Base-by-base conservation (phyloP, 306 rosid genomes). In the Casuarina equisetifolia region DNA sequence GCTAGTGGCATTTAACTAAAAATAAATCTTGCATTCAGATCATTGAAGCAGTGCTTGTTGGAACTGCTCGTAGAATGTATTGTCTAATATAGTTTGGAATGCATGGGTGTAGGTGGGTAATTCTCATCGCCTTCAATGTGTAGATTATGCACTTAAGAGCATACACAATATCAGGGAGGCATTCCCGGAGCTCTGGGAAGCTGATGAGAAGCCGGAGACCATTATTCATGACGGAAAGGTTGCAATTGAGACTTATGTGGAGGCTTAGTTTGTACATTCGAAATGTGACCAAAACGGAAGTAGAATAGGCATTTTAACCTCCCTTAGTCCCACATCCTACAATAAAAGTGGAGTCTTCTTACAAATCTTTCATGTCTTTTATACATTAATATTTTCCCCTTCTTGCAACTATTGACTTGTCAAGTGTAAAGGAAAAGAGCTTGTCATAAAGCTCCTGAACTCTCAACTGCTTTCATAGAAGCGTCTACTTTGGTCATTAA, bases 121-220 rank as follows among this genome's bases (percentile, higher is more conserved):
- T 71, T 87, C 95, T 0, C 81, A 79, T 62, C 85, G 91, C 45
- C 58, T 50, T 5, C 50, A 53, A 2, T 93, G 89, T 12, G 85
- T 84, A 73, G 98, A 89, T 88, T 78, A 88, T 83, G 98, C 95
- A 38, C 82, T 92, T 9, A 97, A 90, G 89, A 90, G 97, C 88
- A 94, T 94, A 70, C 98, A 94, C 84, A 94, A 92, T 55, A 85
- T 92, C 19, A 85, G 54, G 80, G 98, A 92, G 72, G 98, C 97
- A 69, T 75, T 92, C 81, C 97, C 98, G 6, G 97, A 94, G 80
- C 91, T 94, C 44, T 92, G 97, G 97, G 91, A 87, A 75, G 80
- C 62, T 25, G 77, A 82, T 15, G 91, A 74, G 73, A 84, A 85
- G 80, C 72, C 82, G 20, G 86, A 85, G 25, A 75, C 55, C 55